These are phyloP conservation scores for Heliamphora ciliata DNA, from an alignment of 179 eudicot genomes.

Conservation along the genomic window DNA sequence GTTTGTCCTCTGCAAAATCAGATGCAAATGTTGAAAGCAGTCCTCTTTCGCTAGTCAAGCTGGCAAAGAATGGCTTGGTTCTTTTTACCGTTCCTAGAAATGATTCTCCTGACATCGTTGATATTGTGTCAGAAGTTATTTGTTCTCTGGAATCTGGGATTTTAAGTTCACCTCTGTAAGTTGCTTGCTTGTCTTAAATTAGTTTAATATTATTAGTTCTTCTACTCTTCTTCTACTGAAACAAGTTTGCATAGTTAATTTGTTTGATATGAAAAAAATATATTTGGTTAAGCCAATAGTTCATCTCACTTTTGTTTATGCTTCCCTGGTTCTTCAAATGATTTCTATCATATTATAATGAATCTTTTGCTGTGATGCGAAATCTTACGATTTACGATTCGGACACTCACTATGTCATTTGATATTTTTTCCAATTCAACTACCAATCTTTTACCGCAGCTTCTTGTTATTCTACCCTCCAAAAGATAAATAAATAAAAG, in stretches of 20 bases:
- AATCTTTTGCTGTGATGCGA: not conserved
- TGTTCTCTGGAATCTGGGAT: slow-evolving; percentile 48
- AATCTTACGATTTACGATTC: not conserved
- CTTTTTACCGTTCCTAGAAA: slow-evolving; percentile 48
- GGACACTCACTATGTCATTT: no score
- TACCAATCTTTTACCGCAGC: no score
- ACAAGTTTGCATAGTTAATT: not conserved
- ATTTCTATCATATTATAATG: not conserved
- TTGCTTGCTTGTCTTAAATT: slow-evolving; percentile 9
- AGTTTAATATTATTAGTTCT: not conserved
- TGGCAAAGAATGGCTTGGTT: slow-evolving; percentile 67
- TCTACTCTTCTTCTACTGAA: not conserved
- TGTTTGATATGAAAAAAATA: not conserved
- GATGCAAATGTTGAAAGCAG: slow-evolving; percentile 20
- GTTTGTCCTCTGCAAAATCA: slow-evolving; percentile 26
- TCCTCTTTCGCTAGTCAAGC: slow-evolving; percentile 58
- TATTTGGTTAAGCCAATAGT: not conserved
- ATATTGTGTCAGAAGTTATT: slow-evolving; percentile 37
- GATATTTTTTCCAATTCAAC: no score
- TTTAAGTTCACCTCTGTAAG: slow-evolving; percentile 65
- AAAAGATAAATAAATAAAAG: no score
- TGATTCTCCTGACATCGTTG: slow-evolving; percentile 35
- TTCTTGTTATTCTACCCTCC: no score
- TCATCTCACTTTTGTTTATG: not conserved
- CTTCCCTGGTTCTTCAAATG: slow-evolving; percentile 2